Conservation (phyloP, 1,284 basidiomycete genomes). For the Ceratorhiza oryzae-sativae region DNA sequence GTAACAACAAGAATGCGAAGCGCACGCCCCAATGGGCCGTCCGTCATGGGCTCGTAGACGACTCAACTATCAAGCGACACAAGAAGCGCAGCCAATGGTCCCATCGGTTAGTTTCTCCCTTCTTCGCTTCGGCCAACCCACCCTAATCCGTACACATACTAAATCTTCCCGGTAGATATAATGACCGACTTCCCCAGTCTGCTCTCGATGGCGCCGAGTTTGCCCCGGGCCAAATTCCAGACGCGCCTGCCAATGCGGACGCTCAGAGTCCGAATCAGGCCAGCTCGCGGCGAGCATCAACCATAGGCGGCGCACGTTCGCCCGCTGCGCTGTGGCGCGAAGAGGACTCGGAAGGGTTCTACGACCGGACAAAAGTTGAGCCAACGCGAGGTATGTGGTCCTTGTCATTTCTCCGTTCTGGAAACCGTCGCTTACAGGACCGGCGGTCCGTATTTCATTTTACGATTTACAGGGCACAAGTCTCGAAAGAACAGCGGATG, state of each 20-base stretch:
- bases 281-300: slow-evolving; percentile 46
- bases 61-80: slow-evolving; percentile 74
- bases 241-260: slow-evolving; percentile 16
- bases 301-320: slow-evolving; percentile 50
- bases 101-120: slow-evolving; percentile 53
- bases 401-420: slow-evolving; percentile 12
- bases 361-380: slow-evolving; percentile 47
- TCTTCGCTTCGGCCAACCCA: background rate
- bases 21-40: slow-evolving; percentile 97
- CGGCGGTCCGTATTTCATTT: background rate
- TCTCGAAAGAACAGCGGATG: slow-evolving; percentile 18
- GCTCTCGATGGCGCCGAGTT: slow-evolving; percentile 73
- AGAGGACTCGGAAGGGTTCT: slow-evolving; percentile 76
- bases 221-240: slow-evolving; percentile 75
- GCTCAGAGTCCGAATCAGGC: slow-evolving; percentile 40
- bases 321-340: slow-evolving; percentile 64
- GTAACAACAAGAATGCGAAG: slow-evolving; percentile 91
- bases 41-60: slow-evolving; percentile 86
- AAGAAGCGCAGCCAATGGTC: slow-evolving; percentile 87
- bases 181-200: slow-evolving; percentile 77
- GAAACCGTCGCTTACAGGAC: background rate
- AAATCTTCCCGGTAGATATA: slow-evolving; percentile 56
- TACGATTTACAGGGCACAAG: slow-evolving; percentile 7
- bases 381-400: slow-evolving; percentile 19
- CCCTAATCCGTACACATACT: background rate